Evolutionary conservation across 768 basidiomycete species (phyloP).

Genomic region (Hemileccinum rubropunctum): DNA sequence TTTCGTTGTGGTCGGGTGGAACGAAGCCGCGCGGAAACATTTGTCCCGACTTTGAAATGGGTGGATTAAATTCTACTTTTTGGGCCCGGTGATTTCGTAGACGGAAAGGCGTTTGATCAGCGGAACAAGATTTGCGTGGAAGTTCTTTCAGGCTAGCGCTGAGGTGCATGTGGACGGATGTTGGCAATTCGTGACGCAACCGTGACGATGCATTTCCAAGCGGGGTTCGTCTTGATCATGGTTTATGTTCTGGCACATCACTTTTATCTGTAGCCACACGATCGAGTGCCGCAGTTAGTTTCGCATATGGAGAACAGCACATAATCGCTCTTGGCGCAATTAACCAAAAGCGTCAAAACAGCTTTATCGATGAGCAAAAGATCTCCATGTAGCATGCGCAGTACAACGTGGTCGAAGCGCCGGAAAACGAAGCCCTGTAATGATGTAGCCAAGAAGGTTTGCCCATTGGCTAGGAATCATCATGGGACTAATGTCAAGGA

Average conservation of each 20-base stretch:
- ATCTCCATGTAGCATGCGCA: conserved; percentile 3
- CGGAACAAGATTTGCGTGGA: conserved; percentile 6
- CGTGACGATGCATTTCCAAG: conserved; percentile 14
- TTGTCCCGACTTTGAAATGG: conserved; percentile 11
- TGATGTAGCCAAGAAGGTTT: conserved; percentile 8
- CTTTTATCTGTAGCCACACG: not conserved
- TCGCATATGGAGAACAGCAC: not conserved
- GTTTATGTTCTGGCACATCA: conserved; percentile 1
- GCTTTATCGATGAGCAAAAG: conserved; percentile 19
- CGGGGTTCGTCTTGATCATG: not conserved
- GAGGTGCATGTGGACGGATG: not conserved
- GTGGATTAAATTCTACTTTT: not conserved
- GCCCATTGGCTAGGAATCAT: conserved; percentile 9
- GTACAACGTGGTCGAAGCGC: conserved; percentile 10
- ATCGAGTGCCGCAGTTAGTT: not conserved
- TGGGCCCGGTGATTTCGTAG: conserved; percentile 2
- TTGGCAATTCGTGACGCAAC: conserved; percentile 11
- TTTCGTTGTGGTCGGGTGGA: not conserved
- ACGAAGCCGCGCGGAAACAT: not conserved
- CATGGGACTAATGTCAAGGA: not conserved
- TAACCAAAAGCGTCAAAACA: conserved; percentile 10
- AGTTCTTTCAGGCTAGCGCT: not conserved
- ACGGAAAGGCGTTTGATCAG: conserved; percentile 12
- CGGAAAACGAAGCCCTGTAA: not conserved
- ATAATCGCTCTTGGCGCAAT: not conserved